Evolutionary conservation across 1,284 basidiomycete genomes (phyloP).

Genomic region (Trichosporon sp.): DNA sequence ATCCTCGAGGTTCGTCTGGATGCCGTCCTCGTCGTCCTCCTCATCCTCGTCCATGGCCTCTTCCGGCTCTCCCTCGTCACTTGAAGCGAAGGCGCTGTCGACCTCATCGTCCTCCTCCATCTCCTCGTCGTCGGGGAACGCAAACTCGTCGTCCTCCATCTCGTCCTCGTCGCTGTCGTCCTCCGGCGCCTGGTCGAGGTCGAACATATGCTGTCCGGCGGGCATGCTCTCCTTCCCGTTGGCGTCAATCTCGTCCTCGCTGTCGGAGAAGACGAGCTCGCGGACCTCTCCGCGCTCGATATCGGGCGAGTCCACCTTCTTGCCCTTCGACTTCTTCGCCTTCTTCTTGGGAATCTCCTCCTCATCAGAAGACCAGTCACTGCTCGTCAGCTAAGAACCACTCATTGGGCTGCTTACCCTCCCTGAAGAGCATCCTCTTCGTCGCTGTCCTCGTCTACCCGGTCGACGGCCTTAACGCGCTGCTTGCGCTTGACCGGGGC

Average conservation of each 20-base stretch:
- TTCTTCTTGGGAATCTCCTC: conserved; percentile 55
- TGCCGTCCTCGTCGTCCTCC: conserved; percentile 49
- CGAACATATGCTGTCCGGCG: conserved; percentile 46
- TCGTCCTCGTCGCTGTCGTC: conserved; percentile 41
- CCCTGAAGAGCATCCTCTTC: conserved; percentile 41
- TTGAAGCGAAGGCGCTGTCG: conserved; percentile 44
- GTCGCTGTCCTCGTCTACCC: conserved; percentile 43
- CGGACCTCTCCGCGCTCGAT: conserved; percentile 51
- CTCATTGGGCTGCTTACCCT: conserved; percentile 28
- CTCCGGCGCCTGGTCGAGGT: conserved; percentile 46
- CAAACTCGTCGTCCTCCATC: conserved; percentile 54
- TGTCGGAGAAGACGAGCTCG: conserved; percentile 60
- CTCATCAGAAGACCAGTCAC: conserved; percentile 51
- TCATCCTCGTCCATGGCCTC: conserved; percentile 30
- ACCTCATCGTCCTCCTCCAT: conserved; percentile 51
- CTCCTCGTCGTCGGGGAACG: conserved; percentile 52
- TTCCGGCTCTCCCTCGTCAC: conserved; percentile 44
- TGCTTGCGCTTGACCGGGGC: conserved; percentile 24
- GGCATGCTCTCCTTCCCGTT: conserved; percentile 43
- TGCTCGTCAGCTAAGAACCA: conserved; percentile 11
- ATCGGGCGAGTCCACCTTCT: conserved; percentile 31
- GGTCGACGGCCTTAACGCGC: conserved; percentile 38
- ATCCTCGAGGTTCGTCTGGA: conserved; percentile 53
- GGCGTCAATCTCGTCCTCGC: conserved; percentile 57
- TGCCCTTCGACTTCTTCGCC: conserved; percentile 52